These are phyloP conservation scores for Aspergillus ellipticus DNA, from an alignment of 495 filamentous ascomycete species.

Conservation along the genomic window DNA sequence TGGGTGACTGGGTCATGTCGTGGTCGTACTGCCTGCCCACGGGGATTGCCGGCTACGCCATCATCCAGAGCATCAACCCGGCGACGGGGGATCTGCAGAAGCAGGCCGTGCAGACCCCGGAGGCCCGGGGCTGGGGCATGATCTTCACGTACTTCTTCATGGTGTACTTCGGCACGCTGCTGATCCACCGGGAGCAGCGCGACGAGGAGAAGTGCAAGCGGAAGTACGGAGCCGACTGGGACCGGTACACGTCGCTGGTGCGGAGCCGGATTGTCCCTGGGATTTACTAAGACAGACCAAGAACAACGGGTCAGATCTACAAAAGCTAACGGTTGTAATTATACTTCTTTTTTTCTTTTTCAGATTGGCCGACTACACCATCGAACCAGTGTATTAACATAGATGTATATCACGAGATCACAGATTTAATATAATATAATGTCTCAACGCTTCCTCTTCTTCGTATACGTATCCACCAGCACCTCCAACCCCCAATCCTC, in stretches of 20 bases:
- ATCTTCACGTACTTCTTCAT: conserved; percentile 94
- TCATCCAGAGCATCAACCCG: conserved; percentile 43
- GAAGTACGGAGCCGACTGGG: conserved; percentile 96
- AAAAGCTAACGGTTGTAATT: no score
- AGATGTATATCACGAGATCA: no score
- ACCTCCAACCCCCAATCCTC: conserved; percentile 39
- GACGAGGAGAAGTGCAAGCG: conserved; percentile 89
- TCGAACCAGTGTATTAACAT: no score
- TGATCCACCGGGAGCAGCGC: conserved; percentile 85
- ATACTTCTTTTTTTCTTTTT: no score
- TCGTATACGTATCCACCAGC: conserved; percentile 28
- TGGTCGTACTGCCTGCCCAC: conserved; percentile 93
- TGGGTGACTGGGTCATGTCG: conserved; percentile 94
- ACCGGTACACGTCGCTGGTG: conserved; percentile 80
- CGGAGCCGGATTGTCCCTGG: conserved; percentile 85
- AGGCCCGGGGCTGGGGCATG: conserved; percentile 75
- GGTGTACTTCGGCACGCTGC: conserved; percentile 83
- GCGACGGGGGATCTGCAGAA: conserved; percentile 51
- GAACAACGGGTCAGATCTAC: background rate
- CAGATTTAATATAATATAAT: conserved; percentile 12
- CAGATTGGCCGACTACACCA: no score
- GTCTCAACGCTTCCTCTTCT: conserved; percentile 30
- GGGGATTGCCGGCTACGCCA: conserved; percentile 74
- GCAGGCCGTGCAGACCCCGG: conserved; percentile 61
- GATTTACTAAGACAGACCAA: conserved; percentile 60